Percentiles rank a stretch among this genome's conserved stretches.
Evolutionary conservation across 2,329 filamentous ascomycete genomes (phyloP).

Genomic region (Beauveria scarabaeidicola): DNA sequence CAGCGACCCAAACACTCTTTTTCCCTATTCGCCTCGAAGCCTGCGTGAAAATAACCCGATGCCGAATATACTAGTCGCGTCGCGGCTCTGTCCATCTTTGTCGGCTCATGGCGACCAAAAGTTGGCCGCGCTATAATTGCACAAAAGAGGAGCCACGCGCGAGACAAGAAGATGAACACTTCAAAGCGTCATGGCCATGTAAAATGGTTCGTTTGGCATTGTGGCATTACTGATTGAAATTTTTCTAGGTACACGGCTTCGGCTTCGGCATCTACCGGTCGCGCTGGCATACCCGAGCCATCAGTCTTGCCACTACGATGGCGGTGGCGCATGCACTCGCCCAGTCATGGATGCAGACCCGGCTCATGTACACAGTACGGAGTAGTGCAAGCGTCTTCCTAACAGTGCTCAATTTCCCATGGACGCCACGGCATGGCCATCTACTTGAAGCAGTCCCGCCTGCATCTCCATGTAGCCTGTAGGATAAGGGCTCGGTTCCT

Average conservation of each 20-base stretch:
- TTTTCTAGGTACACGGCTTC: background rate
- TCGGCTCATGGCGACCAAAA: background rate
- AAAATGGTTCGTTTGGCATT: background rate
- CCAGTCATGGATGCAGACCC: background rate
- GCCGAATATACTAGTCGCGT: background rate
- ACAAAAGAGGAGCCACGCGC: background rate
- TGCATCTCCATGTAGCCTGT: too few species aligned
- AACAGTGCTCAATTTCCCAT: background rate
- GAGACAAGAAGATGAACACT: background rate
- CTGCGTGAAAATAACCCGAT: background rate
- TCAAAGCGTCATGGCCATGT: background rate
- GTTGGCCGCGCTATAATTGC: background rate
- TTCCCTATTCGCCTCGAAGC: background rate
- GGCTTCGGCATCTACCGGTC: background rate
- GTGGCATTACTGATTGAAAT: background rate
- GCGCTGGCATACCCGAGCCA: background rate
- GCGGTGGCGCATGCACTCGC: background rate
- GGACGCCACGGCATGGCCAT: background rate
- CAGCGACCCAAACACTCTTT: background rate
- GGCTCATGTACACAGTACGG: background rate
- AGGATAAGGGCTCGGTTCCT: too few species aligned
- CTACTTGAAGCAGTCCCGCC: too few species aligned
- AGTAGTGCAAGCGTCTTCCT: background rate
- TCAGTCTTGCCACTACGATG: background rate
- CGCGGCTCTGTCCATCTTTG: background rate